A percentile compares a stretch with the other conserved stretches of the same genome.
phyloP scores from a whole-genome alignment of 306 rosid species.

The Pterocarpus macrocarpus region DNA sequence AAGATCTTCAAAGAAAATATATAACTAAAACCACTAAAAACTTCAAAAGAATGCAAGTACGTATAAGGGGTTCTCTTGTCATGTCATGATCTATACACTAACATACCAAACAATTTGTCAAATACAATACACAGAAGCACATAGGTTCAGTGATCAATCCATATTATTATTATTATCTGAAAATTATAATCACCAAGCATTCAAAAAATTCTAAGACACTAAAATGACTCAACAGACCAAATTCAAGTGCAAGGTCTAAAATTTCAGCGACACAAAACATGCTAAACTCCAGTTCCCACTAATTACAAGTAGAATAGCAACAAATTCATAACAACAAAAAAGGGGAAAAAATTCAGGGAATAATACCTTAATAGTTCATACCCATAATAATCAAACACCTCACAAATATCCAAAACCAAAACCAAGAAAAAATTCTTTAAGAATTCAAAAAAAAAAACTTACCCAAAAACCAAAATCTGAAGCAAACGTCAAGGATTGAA shows the following conservation, averaged over 20 bases:
- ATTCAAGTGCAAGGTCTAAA: neutral
- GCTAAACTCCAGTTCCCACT: neutral
- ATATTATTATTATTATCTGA: too few species aligned
- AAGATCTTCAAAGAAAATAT: neutral
- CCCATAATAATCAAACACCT: too few species aligned
- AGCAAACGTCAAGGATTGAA: neutral
- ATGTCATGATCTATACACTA: neutral
- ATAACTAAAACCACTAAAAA: neutral
- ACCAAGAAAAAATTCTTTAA: too few species aligned
- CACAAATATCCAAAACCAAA: neutral
- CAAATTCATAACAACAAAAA: neutral
- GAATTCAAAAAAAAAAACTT: neutral
- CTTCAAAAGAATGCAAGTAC: neutral
- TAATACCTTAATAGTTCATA: neutral
- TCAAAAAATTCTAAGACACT: neutral
- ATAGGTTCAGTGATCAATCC: neutral
- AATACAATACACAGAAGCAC: neutral
- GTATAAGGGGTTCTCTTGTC: neutral
- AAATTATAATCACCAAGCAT: neutral
- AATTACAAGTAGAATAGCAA: neutral
- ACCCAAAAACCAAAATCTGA: neutral
- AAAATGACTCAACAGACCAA: neutral
- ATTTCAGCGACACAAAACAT: neutral
- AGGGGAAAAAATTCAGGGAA: neutral
- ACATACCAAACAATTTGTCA: neutral